Conservation (phyloP, 176 grass and related monocot genomes). For the Pontederia crassipes region DNA sequence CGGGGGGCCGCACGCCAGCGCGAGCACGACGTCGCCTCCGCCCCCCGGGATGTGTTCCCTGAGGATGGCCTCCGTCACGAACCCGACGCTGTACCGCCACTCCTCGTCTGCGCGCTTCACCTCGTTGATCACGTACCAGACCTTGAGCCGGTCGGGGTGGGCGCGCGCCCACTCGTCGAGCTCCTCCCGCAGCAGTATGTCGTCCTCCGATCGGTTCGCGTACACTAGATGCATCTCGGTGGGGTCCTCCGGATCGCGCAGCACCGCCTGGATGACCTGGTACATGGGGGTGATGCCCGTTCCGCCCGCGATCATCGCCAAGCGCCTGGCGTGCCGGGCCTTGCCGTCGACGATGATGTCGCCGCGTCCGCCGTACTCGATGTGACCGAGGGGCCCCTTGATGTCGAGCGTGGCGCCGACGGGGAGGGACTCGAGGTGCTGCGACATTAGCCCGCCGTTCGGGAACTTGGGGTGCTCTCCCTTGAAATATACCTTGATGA, state of each 20-base stretch:
- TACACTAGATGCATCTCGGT: slow-evolving; percentile 21
- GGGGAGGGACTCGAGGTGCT: slow-evolving; percentile 5
- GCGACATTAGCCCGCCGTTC: slow-evolving; percentile 61
- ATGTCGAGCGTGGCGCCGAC: slow-evolving; percentile 11
- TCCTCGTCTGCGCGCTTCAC: slow-evolving; percentile 10
- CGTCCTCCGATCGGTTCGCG: slow-evolving; percentile 26
- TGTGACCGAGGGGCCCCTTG: slow-evolving; percentile 17
- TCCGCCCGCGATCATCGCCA: slow-evolving; percentile 75
- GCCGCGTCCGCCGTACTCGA: slow-evolving; percentile 29
- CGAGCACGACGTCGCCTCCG: slow-evolving; percentile 33
- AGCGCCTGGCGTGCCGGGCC: slow-evolving; percentile 22
- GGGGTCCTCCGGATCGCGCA: slow-evolving; percentile 14
- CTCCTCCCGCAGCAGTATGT: slow-evolving; percentile 59
- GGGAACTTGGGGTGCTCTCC: slow-evolving; percentile 49
- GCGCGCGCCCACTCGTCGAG: slow-evolving; percentile 41
- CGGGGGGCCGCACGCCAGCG: slow-evolving; percentile 65
- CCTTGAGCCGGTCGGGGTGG: slow-evolving; percentile 51
- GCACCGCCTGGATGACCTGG: slow-evolving; percentile 84
- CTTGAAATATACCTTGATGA: slow-evolving; percentile 78
- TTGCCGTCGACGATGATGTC: slow-evolving; percentile 44
- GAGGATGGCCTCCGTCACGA: slow-evolving; percentile 37
- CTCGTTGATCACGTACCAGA: slow-evolving; percentile 63
- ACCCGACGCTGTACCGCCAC: slow-evolving; percentile 50
- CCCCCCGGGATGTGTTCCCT: slow-evolving; percentile 53
- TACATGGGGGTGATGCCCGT: slow-evolving; percentile 79